Evolutionary conservation across 768 basidiomycete species (phyloP).

Genomic region (Lenzites betulinus): DNA sequence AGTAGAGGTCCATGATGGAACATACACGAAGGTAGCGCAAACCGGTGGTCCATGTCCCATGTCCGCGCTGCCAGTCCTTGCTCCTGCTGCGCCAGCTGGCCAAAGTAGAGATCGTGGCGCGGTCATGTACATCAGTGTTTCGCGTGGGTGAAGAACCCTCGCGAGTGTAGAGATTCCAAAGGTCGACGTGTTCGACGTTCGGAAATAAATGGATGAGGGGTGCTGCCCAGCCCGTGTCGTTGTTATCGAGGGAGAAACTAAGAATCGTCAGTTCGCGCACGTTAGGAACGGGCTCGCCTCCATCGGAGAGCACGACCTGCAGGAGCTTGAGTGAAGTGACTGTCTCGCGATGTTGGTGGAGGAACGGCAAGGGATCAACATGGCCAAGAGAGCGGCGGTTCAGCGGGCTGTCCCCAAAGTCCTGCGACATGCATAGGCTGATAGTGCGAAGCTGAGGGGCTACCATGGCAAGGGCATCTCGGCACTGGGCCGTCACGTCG

Average conservation of each 20-base stretch:
- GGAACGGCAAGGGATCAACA: background rate
- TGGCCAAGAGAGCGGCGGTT: too few relatives aligned
- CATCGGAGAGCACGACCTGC: background rate
- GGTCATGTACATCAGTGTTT: background rate
- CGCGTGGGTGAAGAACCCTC: background rate
- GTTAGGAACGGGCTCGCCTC: background rate
- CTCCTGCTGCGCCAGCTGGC: background rate
- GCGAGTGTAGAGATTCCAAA: background rate
- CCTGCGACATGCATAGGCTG: too few relatives aligned
- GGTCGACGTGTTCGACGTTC: background rate
- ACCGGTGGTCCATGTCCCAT: background rate
- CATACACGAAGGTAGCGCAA: background rate
- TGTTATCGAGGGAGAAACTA: background rate
- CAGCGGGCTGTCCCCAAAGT: too few relatives aligned
- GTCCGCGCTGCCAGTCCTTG: background rate
- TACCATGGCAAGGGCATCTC: background rate
- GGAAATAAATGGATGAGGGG: conserved; percentile 3
- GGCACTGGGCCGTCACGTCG: background rate
- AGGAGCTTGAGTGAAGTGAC: background rate
- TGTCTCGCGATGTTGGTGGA: background rate
- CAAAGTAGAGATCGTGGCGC: background rate
- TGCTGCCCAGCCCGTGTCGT: background rate
- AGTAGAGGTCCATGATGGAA: background rate
- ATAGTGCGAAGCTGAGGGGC: background rate
- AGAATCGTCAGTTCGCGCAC: background rate